phyloP scores from a whole-genome alignment of 352 stramenopile species.

The Globisporangium iwayamae region DNA sequence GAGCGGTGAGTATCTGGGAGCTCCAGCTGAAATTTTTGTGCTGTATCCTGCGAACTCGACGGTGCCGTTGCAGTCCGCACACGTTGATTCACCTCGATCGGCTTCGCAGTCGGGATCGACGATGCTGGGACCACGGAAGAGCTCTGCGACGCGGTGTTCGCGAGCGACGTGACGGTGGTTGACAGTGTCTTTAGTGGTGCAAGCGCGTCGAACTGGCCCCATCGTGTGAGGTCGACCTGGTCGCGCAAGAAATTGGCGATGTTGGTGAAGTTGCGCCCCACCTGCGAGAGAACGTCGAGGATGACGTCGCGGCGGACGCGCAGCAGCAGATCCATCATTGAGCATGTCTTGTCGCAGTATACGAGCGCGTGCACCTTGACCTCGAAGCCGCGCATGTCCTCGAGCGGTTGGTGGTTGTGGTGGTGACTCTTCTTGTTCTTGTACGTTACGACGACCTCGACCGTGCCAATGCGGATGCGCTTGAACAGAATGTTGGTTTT shows the following conservation, averaged over 20 bases:
- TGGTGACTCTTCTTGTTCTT: conserved; percentile 62
- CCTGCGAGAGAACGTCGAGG: conserved; percentile 78
- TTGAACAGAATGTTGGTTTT: conserved; percentile 76
- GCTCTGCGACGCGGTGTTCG: conserved; percentile 15
- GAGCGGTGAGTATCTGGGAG: conserved; percentile 41
- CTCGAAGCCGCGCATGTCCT: conserved; percentile 85
- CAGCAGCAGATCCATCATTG: conserved; percentile 62
- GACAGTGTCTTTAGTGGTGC: conserved; percentile 56
- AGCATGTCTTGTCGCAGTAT: conserved; percentile 86
- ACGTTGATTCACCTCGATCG: conserved; percentile 16
- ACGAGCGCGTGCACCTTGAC: conserved; percentile 84
- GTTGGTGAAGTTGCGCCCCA: conserved; percentile 85
- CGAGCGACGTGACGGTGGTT: conserved; percentile 26
- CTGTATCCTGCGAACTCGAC: conserved; percentile 2
- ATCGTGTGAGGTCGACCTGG: conserved; percentile 68
- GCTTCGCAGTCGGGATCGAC: conserved; percentile 14
- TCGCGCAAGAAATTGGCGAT: conserved; percentile 80
- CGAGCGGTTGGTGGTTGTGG: conserved; percentile 41
- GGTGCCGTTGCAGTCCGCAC: conserved; percentile 5
- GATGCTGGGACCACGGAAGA: conserved; percentile 10
- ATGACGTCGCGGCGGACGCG: conserved; percentile 78
- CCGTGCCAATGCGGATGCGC: conserved; percentile 67
- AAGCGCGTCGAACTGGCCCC: conserved; percentile 62
- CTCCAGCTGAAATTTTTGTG: conserved; percentile 41
- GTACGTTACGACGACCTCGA: conserved; percentile 80